Evolutionary conservation across 768 basidiomycete species (phyloP).

Genomic region (Tricholoma sp.): DNA sequence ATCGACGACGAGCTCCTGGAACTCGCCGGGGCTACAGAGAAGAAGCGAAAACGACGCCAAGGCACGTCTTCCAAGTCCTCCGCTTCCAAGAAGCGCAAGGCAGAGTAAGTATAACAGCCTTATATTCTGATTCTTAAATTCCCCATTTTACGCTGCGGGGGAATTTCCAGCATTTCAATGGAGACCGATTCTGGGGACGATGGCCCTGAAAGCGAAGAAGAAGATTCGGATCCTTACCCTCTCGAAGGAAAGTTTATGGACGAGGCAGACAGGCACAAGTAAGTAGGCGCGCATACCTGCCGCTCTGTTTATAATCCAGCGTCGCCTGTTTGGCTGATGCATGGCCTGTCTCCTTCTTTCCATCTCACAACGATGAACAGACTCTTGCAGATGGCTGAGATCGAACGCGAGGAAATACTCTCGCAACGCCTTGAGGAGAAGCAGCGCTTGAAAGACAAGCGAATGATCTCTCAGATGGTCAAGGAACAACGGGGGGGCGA

Average conservation of each 20-base stretch:
- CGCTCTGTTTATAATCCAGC: conserved; percentile 18
- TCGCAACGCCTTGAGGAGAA: conserved; percentile 77
- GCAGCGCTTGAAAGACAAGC: conserved; percentile 67
- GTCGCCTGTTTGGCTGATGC: conserved; percentile 21
- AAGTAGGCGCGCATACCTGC: conserved; percentile 28
- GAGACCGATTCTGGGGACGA: conserved; percentile 48
- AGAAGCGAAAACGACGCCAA: conserved; percentile 57
- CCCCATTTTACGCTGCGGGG: conserved; percentile 11
- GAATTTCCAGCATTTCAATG: conserved; percentile 28
- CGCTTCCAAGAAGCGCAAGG: conserved; percentile 63
- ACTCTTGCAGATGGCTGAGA: conserved; percentile 73
- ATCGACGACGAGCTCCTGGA: conserved; percentile 74
- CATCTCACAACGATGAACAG: conserved; percentile 36
- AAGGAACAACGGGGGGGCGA: conserved; percentile 52
- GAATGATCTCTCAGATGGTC: conserved; percentile 69
- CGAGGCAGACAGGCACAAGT: conserved; percentile 79
- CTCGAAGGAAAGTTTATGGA: conserved; percentile 89
- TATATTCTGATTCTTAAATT: conserved; percentile 10
- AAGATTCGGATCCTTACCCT: conserved; percentile 69
- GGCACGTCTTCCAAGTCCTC: conserved; percentile 34
- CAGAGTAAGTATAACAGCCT: conserved; percentile 49
- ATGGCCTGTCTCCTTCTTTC: conserved; percentile 13
- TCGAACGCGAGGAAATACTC: conserved; percentile 85
- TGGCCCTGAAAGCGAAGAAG: conserved; percentile 61
- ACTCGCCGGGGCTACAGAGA: conserved; percentile 68